Base-by-base conservation (phyloP, 257 asterid species). In the Rubia yunnanensis region DNA sequence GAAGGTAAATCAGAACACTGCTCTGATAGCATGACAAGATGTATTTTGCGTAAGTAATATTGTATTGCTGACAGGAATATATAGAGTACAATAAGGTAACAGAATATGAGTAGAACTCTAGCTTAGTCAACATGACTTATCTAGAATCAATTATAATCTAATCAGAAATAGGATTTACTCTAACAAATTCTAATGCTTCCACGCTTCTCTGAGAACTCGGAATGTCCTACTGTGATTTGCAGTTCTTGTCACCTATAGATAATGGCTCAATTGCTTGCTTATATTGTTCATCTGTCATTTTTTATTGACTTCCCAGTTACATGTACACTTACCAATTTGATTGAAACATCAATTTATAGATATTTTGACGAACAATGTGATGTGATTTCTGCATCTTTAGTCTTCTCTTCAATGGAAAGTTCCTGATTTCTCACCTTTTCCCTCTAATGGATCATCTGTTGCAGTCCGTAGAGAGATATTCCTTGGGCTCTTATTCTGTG, bases 391-490 rank as follows among this genome's bases (percentile, higher is more conserved):
- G 65, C 9, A 20, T 60, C 65, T n/a, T 34, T 48, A 7, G 46
- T 60, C 18, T 7, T 60, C 17, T 60, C 41, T 32, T 32, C 65
- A 23, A n/a, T 3, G 3, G 65, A 7, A 60, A 10, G 18, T 34
- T 35, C 65, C 65, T 18, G 9, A 52, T 35, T 49, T 62, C 58
- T 72, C 77, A 13, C 3, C 34, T 39, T 44, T 7, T 60, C 9
- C 20, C 24, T n/a, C 13, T 61, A 31, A 22, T 35, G 56, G 26
- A 48, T 46, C 41, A 44, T 63, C 34, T 41, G 27, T n/a, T n/a
- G n/a, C n/a, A n/a, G n/a, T n/a, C 39, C 36, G 23, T 50, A 31
- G 28, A 54, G 7, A 48, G 62, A 10, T 50, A 24, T 30, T 48
- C 61, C 52, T 50, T 24, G 14, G 60, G 32, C 67, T 30, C 44